Evolutionary conservation across 1,139 yeast species (phyloP).

Genomic region (Hemisphaericaspora subhashii): DNA sequence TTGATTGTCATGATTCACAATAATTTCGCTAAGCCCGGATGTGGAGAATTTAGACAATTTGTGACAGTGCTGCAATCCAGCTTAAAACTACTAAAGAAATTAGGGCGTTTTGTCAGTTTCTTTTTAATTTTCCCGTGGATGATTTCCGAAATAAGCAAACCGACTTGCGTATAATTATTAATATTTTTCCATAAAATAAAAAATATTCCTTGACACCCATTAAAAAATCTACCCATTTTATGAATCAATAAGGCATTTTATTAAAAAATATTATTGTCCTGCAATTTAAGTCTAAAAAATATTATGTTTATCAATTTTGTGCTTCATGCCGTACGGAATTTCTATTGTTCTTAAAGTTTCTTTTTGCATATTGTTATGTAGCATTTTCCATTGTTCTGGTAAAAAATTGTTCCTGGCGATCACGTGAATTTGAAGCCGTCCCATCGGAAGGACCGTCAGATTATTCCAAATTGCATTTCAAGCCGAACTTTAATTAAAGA

Average conservation of each 20-base stretch:
- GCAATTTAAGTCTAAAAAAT: neutral
- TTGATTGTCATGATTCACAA: too few relatives aligned
- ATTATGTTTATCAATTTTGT: neutral
- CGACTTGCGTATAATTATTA: too few relatives aligned
- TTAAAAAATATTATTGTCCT: neutral
- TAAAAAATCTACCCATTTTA: neutral
- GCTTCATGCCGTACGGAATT: conserved; percentile 5
- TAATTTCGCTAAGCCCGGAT: too few relatives aligned
- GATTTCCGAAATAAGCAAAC: too few relatives aligned
- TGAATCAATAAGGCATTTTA: neutral
- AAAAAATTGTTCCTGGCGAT: neutral
- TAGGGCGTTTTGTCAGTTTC: too few relatives aligned
- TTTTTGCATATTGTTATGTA: neutral
- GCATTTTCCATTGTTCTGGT: neutral
- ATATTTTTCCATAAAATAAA: too few relatives aligned
- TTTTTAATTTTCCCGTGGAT: too few relatives aligned
- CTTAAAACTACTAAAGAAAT: too few relatives aligned
- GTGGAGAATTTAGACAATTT: too few relatives aligned
- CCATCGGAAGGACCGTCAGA: conserved; percentile 2
- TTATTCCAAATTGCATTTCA: neutral
- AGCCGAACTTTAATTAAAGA: too few relatives aligned
- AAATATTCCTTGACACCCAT: neutral
- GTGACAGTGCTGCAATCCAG: too few relatives aligned
- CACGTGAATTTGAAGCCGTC: conserved; percentile 3
- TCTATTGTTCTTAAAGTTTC: neutral